A percentile compares a stretch with the other conserved stretches of the same genome.
Conservation (phyloP, 129 eudicot genomes). For the Logfia minima region DNA sequence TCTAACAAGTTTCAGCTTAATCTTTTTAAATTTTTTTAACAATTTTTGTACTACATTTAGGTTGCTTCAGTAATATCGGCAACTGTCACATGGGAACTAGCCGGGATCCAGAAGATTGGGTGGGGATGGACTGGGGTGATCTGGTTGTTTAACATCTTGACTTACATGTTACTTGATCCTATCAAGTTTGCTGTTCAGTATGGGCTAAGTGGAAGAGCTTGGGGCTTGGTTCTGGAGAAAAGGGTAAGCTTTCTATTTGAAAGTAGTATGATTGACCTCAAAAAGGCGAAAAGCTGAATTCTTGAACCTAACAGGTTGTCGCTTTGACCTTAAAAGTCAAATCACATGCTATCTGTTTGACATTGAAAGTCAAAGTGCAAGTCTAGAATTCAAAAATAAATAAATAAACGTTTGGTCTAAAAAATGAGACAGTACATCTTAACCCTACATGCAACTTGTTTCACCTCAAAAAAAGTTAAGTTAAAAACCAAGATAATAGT, state of each 20-base stretch:
- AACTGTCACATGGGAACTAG: constrained; percentile 51
- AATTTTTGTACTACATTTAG: constrained; percentile 26
- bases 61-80: constrained; percentile 75
- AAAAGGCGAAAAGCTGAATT: neutral
- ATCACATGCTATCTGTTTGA: neutral
- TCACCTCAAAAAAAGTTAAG: neutral
- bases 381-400: neutral
- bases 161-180: constrained; percentile 72
- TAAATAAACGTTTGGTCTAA: neutral
- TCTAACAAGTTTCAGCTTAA: neutral
- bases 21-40: neutral
- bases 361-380: constrained; percentile 13
- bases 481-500: neutral
- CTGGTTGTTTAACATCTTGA: constrained; percentile 67
- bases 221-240: constrained; percentile 65
- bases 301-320: neutral
- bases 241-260: constrained; percentile 41
- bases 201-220: constrained; percentile 77
- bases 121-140: constrained; percentile 92
- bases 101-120: constrained; percentile 68
- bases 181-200: constrained; percentile 67
- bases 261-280: neutral
- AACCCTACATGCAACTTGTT: neutral
- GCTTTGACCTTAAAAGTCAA: constrained; percentile 17
- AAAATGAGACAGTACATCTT: neutral